Evolutionary conservation across 495 filamentous ascomycete species (phyloP).

Genomic region (Aspergillus bertholletiae): DNA sequence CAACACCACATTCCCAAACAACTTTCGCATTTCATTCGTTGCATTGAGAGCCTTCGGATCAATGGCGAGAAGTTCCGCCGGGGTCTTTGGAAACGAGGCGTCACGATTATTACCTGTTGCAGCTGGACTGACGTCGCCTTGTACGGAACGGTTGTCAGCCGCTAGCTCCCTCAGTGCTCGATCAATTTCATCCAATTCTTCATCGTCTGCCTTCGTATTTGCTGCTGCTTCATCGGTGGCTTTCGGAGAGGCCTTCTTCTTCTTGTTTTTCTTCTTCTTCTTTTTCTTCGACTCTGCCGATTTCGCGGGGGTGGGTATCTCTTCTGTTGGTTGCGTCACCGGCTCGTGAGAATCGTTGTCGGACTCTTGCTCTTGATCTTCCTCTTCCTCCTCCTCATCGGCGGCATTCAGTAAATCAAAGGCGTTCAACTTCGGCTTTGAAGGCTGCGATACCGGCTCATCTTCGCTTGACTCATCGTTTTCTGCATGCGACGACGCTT

Average conservation of each 20-base stretch:
- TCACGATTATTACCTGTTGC: slow-evolving; percentile 29
- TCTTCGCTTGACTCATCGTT: slow-evolving; percentile 52
- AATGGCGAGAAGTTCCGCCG: slow-evolving; percentile 62
- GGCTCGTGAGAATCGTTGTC: slow-evolving; percentile 30
- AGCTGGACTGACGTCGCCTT: slow-evolving; percentile 17
- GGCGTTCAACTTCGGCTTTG: slow-evolving; percentile 45
- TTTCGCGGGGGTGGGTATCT: slow-evolving; percentile 15
- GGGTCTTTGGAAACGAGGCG: slow-evolving; percentile 42
- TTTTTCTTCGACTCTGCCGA: slow-evolving; percentile 23
- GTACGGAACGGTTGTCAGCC: slow-evolving; percentile 16
- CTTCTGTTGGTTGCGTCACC: slow-evolving; percentile 14
- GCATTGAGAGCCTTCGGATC: slow-evolving; percentile 80
- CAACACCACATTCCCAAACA: slow-evolving; percentile 82
- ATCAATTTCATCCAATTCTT: slow-evolving; percentile 77
- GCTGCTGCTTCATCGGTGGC: slow-evolving; percentile 11
- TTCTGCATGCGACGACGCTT: slow-evolving; percentile 16
- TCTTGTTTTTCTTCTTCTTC: slow-evolving; percentile 49
- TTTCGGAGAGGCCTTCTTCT: slow-evolving; percentile 29
- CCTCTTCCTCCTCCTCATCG: slow-evolving; percentile 47
- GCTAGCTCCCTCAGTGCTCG: slow-evolving; percentile 64
- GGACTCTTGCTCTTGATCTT: slow-evolving; percentile 33
- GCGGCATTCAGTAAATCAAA: slow-evolving; percentile 52
- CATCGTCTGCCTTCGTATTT: slow-evolving; percentile 23
- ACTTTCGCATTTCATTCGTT: slow-evolving; percentile 84
- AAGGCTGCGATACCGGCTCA: slow-evolving; percentile 28